These are phyloP conservation scores for Aspergillus campestris DNA, from an alignment of 495 filamentous ascomycete genomes.

Conservation along the genomic window DNA sequence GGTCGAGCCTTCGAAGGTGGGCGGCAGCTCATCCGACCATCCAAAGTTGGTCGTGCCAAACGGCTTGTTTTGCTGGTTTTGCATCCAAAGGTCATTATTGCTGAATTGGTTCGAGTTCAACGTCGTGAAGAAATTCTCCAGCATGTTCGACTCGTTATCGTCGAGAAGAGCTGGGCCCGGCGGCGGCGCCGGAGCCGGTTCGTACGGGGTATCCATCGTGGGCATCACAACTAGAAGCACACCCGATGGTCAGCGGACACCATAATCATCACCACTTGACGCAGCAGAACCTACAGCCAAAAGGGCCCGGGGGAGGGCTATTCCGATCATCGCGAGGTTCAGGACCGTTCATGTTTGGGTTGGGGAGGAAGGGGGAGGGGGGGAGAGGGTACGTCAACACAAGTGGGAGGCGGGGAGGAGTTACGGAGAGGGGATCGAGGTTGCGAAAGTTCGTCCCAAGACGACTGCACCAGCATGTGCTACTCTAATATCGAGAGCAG, in stretches of 20 bases:
- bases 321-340: constrained; percentile 22
- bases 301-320: constrained; percentile 37
- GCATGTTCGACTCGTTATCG: constrained; percentile 51
- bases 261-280: background rate
- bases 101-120: constrained; percentile 48
- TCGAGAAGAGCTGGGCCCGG: constrained; percentile 53
- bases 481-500: constrained; percentile 23
- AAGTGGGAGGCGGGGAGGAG: too few species aligned
- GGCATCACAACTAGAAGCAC: constrained; percentile 25
- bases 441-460: background rate
- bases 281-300: constrained; percentile 48
- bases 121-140: constrained; percentile 55
- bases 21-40: constrained; percentile 50
- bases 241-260: constrained; percentile 12
- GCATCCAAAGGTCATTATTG: constrained; percentile 36
- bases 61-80: constrained; percentile 33
- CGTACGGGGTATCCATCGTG: constrained; percentile 43
- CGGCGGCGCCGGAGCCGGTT: constrained; percentile 48
- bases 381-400: background rate
- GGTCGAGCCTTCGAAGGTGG: constrained; percentile 51
- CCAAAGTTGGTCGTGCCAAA: constrained; percentile 36
- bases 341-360: constrained; percentile 21
- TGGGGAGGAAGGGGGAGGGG: constrained; percentile 1
- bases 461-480: constrained; percentile 7
- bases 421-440: too few species aligned